phyloP scores from a whole-genome alignment of 495 filamentous ascomycete species.

The Podospora bellae-mahoneyi region DNA sequence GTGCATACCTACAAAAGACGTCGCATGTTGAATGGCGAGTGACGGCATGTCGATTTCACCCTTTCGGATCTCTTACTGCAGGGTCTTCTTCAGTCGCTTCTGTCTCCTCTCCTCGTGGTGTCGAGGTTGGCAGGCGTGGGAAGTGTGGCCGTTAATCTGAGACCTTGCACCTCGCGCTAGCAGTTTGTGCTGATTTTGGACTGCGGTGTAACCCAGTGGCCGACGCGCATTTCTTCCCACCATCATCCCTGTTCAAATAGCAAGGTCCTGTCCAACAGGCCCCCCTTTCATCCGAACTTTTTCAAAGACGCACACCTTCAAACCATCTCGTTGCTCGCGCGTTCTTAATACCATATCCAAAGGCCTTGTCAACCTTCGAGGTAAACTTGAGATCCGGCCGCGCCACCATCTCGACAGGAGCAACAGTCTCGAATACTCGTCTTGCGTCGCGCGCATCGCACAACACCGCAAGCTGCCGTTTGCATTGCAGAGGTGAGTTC shows the following conservation, averaged over 20 bases:
- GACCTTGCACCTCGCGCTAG: slow-evolving; percentile 12
- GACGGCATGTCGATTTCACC: neutral
- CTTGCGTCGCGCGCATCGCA: neutral
- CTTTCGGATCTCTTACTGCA: neutral
- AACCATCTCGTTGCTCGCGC: slow-evolving; percentile 1
- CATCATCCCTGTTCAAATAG: slow-evolving; percentile 20
- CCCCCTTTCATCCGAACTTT: slow-evolving; percentile 17
- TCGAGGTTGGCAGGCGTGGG: slow-evolving; percentile 6
- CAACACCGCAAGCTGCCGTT: neutral
- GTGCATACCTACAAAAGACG: no score
- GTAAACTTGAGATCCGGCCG: neutral
- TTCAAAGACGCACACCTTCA: neutral
- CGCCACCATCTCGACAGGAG: neutral
- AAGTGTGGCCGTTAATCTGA: slow-evolving; percentile 17
- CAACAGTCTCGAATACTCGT: neutral
- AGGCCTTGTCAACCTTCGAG: slow-evolving; percentile 1
- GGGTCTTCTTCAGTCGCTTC: neutral
- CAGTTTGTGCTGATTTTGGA: slow-evolving; percentile 20
- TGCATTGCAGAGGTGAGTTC: neutral
- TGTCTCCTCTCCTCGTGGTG: neutral
- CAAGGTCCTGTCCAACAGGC: slow-evolving; percentile 10
- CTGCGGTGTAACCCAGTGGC: slow-evolving; percentile 24
- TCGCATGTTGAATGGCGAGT: no score
- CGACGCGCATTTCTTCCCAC: slow-evolving; percentile 9
- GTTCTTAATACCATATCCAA: neutral